A percentile compares a stretch with the other conserved stretches of the same genome.
Conservation (phyloP, 306 rosid species). For the Cyamopsis tetragonoloba region DNA sequence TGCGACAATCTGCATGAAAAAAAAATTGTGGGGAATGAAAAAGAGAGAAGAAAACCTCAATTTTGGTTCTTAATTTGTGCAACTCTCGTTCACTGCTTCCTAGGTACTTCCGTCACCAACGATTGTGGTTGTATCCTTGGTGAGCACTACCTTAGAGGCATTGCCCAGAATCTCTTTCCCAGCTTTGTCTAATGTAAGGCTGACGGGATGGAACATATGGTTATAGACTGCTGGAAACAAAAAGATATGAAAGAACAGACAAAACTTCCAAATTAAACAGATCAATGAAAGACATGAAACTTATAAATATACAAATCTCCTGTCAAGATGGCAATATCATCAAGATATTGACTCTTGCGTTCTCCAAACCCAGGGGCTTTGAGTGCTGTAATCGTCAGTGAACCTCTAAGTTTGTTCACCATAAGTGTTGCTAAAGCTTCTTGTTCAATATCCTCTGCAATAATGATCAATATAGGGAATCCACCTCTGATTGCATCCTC, state of each 20-base stretch:
- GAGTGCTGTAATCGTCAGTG: slow-evolving; percentile 93
- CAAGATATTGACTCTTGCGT: slow-evolving; percentile 99
- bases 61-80: slow-evolving; percentile 79
- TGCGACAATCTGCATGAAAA: background rate
- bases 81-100: slow-evolving; percentile 86
- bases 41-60: slow-evolving; percentile 54
- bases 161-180: slow-evolving; percentile 88
- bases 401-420: slow-evolving; percentile 95
- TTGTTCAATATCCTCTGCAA: slow-evolving; percentile 97
- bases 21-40: background rate
- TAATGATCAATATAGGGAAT: slow-evolving; percentile 69
- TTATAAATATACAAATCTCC: slow-evolving; percentile 53
- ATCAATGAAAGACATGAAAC: background rate
- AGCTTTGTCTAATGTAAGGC: slow-evolving; percentile 84
- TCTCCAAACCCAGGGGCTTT: slow-evolving; percentile 99
- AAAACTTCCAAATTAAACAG: background rate
- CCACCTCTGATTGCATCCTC: slow-evolving; percentile 97
- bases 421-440: slow-evolving; percentile 97
- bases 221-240: background rate
- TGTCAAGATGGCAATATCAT: slow-evolving; percentile 91
- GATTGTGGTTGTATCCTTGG: slow-evolving; percentile 84
- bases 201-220: slow-evolving; percentile 33
- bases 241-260: background rate
- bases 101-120: slow-evolving; percentile 99
- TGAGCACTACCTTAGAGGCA: slow-evolving; percentile 94